These are phyloP conservation scores for Diplodia intermedia DNA, from an alignment of 2,329 filamentous ascomycete genomes.

Conservation along the genomic window DNA sequence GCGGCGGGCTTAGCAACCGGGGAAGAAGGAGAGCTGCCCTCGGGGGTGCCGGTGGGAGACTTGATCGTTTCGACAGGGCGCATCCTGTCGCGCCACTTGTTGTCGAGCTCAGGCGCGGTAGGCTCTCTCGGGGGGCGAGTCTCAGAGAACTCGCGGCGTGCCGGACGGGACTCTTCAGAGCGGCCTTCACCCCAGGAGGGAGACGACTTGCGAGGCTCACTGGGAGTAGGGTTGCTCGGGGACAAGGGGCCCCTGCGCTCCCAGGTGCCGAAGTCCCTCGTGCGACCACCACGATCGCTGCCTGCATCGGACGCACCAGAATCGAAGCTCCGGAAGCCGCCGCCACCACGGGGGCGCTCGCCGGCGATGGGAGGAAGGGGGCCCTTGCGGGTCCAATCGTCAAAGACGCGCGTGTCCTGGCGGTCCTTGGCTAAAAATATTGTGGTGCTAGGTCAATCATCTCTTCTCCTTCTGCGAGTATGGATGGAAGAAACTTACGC, in stretches of 20 bases:
- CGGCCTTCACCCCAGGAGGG: constrained; percentile 76
- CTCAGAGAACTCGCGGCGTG: constrained; percentile 67
- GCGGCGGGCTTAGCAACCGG: constrained; percentile 68
- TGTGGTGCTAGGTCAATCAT: constrained; percentile 46
- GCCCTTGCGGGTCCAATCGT: constrained; percentile 92
- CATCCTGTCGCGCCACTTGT: constrained; percentile 92
- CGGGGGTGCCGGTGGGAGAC: constrained; percentile 71
- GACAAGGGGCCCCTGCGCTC: constrained; percentile 92
- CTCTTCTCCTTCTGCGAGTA: background rate
- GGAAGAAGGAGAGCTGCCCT: constrained; percentile 77
- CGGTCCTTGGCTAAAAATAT: constrained; percentile 77
- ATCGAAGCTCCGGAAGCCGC: constrained; percentile 60
- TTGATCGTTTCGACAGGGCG: constrained; percentile 73
- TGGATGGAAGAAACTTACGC: constrained; percentile 70
- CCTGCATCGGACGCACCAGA: constrained; percentile 58
- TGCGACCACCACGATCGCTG: constrained; percentile 71
- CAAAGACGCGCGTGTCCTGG: constrained; percentile 79
- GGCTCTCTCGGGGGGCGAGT: constrained; percentile 73
- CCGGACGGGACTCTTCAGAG: constrained; percentile 78
- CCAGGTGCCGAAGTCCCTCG: constrained; percentile 87
- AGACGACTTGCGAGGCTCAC: constrained; percentile 64
- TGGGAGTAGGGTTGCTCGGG: constrained; percentile 59
- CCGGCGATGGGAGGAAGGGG: constrained; percentile 77
- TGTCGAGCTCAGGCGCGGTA: constrained; percentile 91
- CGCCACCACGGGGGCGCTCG: constrained; percentile 56